Evolutionary conservation across 306 rosid species (phyloP).

Genomic region (Dryas octopetala): DNA sequence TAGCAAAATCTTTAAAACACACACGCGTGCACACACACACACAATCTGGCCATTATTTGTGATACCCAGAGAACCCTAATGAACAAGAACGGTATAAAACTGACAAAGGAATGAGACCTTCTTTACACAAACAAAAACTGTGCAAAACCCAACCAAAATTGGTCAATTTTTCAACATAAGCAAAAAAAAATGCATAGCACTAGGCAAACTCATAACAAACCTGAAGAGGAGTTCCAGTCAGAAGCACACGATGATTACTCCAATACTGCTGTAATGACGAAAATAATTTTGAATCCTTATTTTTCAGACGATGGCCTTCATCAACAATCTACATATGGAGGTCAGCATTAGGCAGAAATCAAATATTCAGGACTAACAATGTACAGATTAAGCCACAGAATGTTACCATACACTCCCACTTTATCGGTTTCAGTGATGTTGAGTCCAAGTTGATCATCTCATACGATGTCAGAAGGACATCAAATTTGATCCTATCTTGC

Average conservation of each 20-base stretch:
- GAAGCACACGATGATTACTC: constrained; percentile 77
- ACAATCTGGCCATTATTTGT: constrained; percentile 3
- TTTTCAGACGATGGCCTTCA: constrained; percentile 99
- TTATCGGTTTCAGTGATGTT: constrained; percentile 71
- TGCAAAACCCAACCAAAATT: not conserved
- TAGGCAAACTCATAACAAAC: constrained; percentile 44
- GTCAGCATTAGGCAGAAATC: constrained; percentile 31
- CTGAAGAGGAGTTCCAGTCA: constrained; percentile 99
- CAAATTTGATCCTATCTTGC: constrained; percentile 96
- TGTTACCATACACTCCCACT: constrained; percentile 92
- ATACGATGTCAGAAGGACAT: constrained; percentile 93
- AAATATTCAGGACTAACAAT: constrained; percentile 16
- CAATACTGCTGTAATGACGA: constrained; percentile 85
- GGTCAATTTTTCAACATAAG: not conserved
- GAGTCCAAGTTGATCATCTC: constrained; percentile 95
- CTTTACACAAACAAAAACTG: not conserved
- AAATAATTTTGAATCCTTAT: constrained; percentile 95
- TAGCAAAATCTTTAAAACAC: constrained; percentile 1
- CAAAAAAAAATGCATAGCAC: constrained; percentile 12
- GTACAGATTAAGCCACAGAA: constrained; percentile 18
- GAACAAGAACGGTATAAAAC: not conserved
- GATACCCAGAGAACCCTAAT: not conserved
- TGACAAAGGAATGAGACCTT: not conserved
- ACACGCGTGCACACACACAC: not conserved
- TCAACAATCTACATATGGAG: constrained; percentile 70